Conservation (phyloP, 2,329 filamentous ascomycete genomes). For the Alternaria gansuensis region DNA sequence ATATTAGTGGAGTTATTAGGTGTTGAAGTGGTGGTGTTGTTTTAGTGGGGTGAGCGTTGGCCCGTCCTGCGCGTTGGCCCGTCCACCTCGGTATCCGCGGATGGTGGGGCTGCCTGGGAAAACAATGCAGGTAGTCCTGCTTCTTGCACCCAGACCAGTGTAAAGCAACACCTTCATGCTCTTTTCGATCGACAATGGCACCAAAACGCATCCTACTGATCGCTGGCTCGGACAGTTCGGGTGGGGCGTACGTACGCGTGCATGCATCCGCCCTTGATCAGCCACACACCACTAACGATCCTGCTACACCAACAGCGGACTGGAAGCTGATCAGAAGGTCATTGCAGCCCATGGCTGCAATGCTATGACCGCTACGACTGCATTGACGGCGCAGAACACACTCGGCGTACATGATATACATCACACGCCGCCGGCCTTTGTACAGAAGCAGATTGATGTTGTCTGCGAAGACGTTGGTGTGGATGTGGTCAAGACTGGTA, state of each 20-base stretch:
- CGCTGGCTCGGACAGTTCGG: conserved; percentile 89
- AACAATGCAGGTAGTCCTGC: conserved; percentile 4
- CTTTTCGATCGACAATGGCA: conserved; percentile 32
- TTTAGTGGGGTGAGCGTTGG: too few species aligned
- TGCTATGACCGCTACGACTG: conserved; percentile 94
- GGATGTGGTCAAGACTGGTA: conserved; percentile 92
- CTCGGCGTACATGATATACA: conserved; percentile 83
- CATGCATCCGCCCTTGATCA: conserved; percentile 26
- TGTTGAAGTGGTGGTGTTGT: too few species aligned
- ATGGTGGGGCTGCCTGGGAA: conserved; percentile 36
- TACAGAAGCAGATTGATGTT: conserved; percentile 84
- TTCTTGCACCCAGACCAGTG: conserved; percentile 8
- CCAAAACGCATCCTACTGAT: conserved; percentile 74
- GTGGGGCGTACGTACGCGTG: conserved; percentile 78
- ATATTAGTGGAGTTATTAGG: too few species aligned
- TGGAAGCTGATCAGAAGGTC: conserved; percentile 96
- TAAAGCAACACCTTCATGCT: neutral
- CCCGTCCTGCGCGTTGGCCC: too few species aligned
- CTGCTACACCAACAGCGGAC: conserved; percentile 66
- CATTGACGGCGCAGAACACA: conserved; percentile 96
- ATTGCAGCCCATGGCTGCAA: conserved; percentile 92
- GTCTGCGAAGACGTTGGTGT: conserved; percentile 84
- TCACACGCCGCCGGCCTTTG: conserved; percentile 77
- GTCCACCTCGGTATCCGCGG: too few species aligned
- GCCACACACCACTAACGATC: conserved; percentile 30